Evolutionary conservation across 1,284 basidiomycete species (phyloP), one percentile per base, ranked within the genome.

Genomic region (Trametes polyzona): DNA sequence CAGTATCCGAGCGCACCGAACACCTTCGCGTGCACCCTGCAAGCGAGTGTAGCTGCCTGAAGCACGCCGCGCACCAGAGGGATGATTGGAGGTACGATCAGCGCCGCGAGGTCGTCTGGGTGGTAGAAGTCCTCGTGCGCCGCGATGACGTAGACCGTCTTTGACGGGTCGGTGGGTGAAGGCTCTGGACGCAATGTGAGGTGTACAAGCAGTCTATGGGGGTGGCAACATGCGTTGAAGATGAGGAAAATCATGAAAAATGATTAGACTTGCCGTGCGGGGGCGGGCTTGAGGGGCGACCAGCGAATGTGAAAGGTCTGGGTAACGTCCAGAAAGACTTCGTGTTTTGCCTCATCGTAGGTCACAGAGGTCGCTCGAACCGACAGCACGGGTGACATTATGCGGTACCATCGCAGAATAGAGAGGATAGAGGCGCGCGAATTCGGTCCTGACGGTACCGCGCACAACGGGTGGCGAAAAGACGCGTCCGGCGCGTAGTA

Each of bases 121-220:
- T 86, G 83, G 67, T 84, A 87, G 63, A 83, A 85, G 63, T 87
- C 83, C 62, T 86, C 84, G 61, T 87, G 84, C 49, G 74, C 72
- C 1, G 74, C 67, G 51, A 87, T 86, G 54, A 81, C 78, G 65
- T 78, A 78, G 2, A 78, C 64, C 8, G 57, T 55, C 57, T 55
- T 57, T 3, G 59, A 59, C 8, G 63, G 65, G 47, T 65, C 64
- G 1, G 72, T 76, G 29, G 70, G 65, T 17, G 66, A 47, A 0
- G 47, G 49, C 36, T 48, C 39, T 29, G 76, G 68, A 36, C 72
- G 73, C 5, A 87, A 75, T 3, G 72, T 76, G 35, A 86, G 62
- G 48, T 79, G 77, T 12, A 79, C 76, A 26, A 84, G 51, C 43
- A 33, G 44, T 17, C 58, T 60, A 21, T 14, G 11, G 2, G 17